A percentile compares a stretch with the other conserved stretches of the same genome.
These are phyloP conservation scores for Pichia manshurica DNA, from an alignment of 805 yeast genomes.

Conservation along the genomic window DNA sequence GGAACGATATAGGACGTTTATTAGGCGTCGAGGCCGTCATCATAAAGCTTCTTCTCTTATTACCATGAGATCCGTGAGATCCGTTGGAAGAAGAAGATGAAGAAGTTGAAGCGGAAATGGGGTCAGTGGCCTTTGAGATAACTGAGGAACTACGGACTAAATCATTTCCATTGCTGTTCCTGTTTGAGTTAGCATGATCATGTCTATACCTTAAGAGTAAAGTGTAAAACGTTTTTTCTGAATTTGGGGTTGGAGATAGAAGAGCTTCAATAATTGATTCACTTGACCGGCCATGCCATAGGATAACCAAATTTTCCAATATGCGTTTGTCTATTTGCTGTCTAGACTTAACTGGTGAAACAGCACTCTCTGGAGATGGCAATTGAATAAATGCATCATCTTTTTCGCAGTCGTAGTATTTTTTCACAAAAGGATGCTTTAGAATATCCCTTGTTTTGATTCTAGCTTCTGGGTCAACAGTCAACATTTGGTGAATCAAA, in stretches of 20 bases:
- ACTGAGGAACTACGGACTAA: conserved; percentile 29
- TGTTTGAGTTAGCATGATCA: conserved; percentile 23
- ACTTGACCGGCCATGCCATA: conserved; percentile 52
- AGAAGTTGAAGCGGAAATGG: conserved; percentile 5
- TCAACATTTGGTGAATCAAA: conserved; percentile 71
- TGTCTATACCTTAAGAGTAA: conserved; percentile 33
- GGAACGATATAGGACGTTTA: conserved; percentile 43
- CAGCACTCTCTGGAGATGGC: conserved; percentile 52
- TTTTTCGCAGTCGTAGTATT: conserved; percentile 51
- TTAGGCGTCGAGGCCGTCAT: conserved; percentile 43
- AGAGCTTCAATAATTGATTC: conserved; percentile 29
- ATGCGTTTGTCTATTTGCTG: conserved; percentile 48
- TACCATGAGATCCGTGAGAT: conserved; percentile 1
- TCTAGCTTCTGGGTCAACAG: conserved; percentile 74
- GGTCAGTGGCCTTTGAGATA: conserved; percentile 26
- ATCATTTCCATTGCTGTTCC: conserved; percentile 17
- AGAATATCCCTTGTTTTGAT: conserved; percentile 73
- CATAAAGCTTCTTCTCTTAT: conserved; percentile 35
- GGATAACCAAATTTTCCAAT: conserved; percentile 47
- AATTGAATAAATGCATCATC: conserved; percentile 34
- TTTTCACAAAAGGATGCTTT: conserved; percentile 72
- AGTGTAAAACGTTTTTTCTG: conserved; percentile 36
- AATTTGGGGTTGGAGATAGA: conserved; percentile 25
- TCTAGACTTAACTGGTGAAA: conserved; percentile 39
- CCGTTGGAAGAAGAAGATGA: conserved; percentile 2